These are phyloP conservation scores for Macrolepiota fuliginosa DNA, from an alignment of 768 basidiomycete genomes.

Conservation along the genomic window DNA sequence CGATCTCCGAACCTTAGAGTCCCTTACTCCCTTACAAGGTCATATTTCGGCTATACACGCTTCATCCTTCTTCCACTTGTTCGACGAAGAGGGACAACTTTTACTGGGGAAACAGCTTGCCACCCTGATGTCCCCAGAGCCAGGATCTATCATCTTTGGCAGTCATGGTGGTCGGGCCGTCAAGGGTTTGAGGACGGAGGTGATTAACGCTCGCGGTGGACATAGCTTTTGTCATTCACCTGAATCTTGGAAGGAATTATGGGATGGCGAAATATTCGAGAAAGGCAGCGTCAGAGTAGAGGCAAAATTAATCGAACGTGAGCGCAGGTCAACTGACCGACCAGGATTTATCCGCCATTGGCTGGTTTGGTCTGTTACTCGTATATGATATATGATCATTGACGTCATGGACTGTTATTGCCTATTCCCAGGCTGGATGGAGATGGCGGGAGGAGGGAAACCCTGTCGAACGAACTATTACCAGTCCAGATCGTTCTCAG, in stretches of 20 bases:
- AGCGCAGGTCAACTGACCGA: not conserved
- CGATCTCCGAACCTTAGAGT: conserved; percentile 15
- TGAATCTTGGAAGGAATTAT: conserved; percentile 14
- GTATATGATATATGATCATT: not conserved
- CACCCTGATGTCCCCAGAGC: conserved; percentile 29
- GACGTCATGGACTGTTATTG: not conserved
- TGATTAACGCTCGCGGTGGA: not conserved
- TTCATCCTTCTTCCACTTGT: conserved; percentile 37
- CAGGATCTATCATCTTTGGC: conserved; percentile 34
- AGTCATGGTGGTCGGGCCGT: conserved; percentile 33
- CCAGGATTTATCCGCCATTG: not conserved
- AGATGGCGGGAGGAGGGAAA: no score
- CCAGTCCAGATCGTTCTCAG: no score
- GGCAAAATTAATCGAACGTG: not conserved
- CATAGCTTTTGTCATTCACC: conserved; percentile 14
- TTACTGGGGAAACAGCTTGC: conserved; percentile 28
- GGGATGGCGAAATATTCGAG: conserved; percentile 15
- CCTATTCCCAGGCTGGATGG: no score
- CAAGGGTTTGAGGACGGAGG: conserved; percentile 12
- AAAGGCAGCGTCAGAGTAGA: conserved; percentile 13
- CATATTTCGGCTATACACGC: conserved; percentile 47
- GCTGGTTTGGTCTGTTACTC: not conserved
- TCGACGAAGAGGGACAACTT: conserved; percentile 29
- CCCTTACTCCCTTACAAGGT: conserved; percentile 35
- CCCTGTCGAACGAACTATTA: no score